phyloP scores from a whole-genome alignment of 306 rosid species.

The Adenanthera pavonina region DNA sequence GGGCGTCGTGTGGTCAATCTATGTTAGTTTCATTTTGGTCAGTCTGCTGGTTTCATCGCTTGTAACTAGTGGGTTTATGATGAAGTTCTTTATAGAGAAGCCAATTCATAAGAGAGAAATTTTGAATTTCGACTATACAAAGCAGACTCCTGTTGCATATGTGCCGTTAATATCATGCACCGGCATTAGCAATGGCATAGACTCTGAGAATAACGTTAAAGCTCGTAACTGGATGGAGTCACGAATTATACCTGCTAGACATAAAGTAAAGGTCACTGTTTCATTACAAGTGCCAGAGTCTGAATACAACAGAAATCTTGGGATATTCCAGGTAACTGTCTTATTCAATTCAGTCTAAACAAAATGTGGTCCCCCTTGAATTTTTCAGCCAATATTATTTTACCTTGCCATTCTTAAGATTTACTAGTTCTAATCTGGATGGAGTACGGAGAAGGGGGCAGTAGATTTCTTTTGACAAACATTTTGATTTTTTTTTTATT shows the following conservation, averaged over 20 bases:
- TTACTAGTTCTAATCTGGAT: conserved; percentile 26
- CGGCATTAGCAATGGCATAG: conserved; percentile 43
- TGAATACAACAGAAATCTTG: conserved; percentile 84
- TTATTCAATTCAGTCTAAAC: conserved; percentile 21
- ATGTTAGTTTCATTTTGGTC: conserved; percentile 65
- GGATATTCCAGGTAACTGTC: conserved; percentile 81
- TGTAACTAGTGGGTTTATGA: conserved; percentile 57
- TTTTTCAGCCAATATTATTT: not conserved
- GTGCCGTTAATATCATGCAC: conserved; percentile 64
- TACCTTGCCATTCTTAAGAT: conserved; percentile 10
- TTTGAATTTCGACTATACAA: conserved; percentile 81
- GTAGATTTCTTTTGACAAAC: not conserved
- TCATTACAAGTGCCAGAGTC: conserved; percentile 83
- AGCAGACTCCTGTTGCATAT: conserved; percentile 75
- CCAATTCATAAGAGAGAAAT: conserved; percentile 65
- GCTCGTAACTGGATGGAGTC: conserved; percentile 30
- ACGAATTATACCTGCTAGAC: conserved; percentile 59
- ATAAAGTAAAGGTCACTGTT: conserved; percentile 63
- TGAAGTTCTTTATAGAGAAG: conserved; percentile 66
- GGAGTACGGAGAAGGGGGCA: not conserved
- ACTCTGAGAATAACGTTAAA: conserved; percentile 38
- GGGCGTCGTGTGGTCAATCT: conserved; percentile 83
- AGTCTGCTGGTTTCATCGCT: conserved; percentile 63
- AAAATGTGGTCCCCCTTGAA: conserved; percentile 2
- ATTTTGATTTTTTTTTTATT: too few species aligned